These are phyloP conservation scores for Thelephora ganbajun DNA, from an alignment of 768 basidiomycete genomes.

Conservation along the genomic window DNA sequence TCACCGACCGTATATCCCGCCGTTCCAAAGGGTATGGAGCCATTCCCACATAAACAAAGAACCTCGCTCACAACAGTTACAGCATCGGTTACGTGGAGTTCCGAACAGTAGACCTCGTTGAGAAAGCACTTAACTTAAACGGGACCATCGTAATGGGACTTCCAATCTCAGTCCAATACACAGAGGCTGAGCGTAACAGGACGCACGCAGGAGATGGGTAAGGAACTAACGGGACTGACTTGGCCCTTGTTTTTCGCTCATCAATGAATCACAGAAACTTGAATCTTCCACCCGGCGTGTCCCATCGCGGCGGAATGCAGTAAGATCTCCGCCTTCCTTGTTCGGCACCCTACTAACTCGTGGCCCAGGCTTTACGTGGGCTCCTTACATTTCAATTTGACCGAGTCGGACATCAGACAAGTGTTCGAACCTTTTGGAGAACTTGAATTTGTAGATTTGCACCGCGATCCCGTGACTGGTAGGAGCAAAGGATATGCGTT, in stretches of 20 bases:
- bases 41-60: neutral
- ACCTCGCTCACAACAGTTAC: neutral
- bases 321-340: slow-evolving; percentile 27
- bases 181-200: slow-evolving; percentile 91
- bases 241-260: slow-evolving; percentile 1
- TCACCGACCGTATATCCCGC: slow-evolving; percentile 87
- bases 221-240: slow-evolving; percentile 14
- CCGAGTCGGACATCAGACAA: slow-evolving; percentile 94
- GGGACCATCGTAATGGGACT: slow-evolving; percentile 98
- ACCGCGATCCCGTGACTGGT: slow-evolving; percentile 87
- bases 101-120: slow-evolving; percentile 78
- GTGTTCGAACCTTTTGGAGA: slow-evolving; percentile 99
- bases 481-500: slow-evolving; percentile 97
- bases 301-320: slow-evolving; percentile 73
- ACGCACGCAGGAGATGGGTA: slow-evolving; percentile 83
- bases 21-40: slow-evolving; percentile 90
- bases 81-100: slow-evolving; percentile 99
- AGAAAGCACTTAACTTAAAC: slow-evolving; percentile 77
- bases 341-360: slow-evolving; percentile 9
- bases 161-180: slow-evolving; percentile 91
- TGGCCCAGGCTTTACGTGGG: slow-evolving; percentile 80
- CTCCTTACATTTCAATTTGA: slow-evolving; percentile 91
- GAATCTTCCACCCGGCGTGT: slow-evolving; percentile 75
- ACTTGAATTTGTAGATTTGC: slow-evolving; percentile 96
- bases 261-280: slow-evolving; percentile 38